A percentile compares a stretch with the other conserved stretches of the same genome.
Evolutionary conservation across 495 filamentous ascomycete species (phyloP).

Genomic region (Penicillium goetzii): DNA sequence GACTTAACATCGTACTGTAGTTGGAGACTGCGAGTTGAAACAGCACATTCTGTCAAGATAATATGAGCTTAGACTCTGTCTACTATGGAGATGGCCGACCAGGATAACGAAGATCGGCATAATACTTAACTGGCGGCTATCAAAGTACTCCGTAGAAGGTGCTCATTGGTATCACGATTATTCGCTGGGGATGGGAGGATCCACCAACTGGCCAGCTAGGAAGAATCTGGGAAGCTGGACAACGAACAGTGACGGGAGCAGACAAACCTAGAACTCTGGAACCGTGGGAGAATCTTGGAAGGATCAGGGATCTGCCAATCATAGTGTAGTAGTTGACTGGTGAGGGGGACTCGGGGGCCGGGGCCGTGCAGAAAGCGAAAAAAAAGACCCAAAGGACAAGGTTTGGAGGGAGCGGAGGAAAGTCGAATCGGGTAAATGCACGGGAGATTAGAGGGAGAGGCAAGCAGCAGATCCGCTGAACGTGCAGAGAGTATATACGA

Average conservation of each 20-base stretch:
- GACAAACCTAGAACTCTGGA: background rate
- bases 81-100: background rate
- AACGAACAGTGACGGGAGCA: constrained; percentile 1
- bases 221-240: constrained; percentile 2
- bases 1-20: too few species aligned
- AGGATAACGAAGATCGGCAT: background rate
- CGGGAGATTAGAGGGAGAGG: constrained; percentile 14
- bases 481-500: background rate
- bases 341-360: constrained; percentile 7
- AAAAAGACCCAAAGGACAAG: too few species aligned
- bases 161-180: background rate
- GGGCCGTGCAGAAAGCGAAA: constrained; percentile 1
- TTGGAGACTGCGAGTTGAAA: background rate
- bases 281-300: constrained; percentile 5
- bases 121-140: background rate
- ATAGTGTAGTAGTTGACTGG: background rate
- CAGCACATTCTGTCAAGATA: background rate
- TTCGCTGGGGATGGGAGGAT: background rate
- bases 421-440: constrained; percentile 37
- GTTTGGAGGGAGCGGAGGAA: constrained; percentile 8
- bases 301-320: constrained; percentile 12
- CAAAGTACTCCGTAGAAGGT: background rate
- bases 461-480: constrained; percentile 4
- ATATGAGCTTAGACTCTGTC: background rate
- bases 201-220: background rate